phyloP scores from a whole-genome alignment of 1,139 yeast species.

The Blastobotrys apis region DNA sequence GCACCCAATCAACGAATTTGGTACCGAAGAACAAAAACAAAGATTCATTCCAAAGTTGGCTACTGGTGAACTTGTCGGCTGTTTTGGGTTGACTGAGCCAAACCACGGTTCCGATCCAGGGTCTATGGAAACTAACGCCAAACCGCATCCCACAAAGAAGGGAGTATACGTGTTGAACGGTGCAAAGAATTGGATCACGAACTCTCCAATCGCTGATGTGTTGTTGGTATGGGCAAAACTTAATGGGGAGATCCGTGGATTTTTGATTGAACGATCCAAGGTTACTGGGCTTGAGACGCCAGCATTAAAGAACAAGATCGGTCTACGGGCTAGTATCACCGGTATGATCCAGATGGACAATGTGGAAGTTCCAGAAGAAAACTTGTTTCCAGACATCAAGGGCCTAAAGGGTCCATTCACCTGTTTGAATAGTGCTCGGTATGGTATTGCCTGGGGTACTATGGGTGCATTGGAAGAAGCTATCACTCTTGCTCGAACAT shows the following conservation, averaged over 20 bases:
- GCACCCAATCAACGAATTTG: conserved; percentile 42
- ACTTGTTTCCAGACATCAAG: conserved; percentile 38
- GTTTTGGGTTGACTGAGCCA: conserved; percentile 45
- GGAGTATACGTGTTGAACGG: conserved; percentile 42
- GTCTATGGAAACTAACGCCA: conserved; percentile 43
- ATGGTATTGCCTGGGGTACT: conserved; percentile 45
- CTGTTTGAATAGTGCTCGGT: conserved; percentile 43
- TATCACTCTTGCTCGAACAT: conserved; percentile 37
- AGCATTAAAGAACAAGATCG: conserved; percentile 38
- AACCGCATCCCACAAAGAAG: conserved; percentile 40
- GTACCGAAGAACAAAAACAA: conserved; percentile 42
- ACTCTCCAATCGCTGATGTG: conserved; percentile 45
- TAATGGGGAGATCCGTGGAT: conserved; percentile 43
- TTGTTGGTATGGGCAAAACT: conserved; percentile 44
- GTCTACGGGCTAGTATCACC: conserved; percentile 43
- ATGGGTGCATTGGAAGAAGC: conserved; percentile 45
- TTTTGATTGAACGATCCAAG: conserved; percentile 38
- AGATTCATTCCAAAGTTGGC: conserved; percentile 41
- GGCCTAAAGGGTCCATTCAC: conserved; percentile 46
- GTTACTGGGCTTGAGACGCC: conserved; percentile 40
- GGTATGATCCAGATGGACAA: conserved; percentile 45
- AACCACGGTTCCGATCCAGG: conserved; percentile 46
- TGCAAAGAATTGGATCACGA: conserved; percentile 45
- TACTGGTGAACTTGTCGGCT: conserved; percentile 42
- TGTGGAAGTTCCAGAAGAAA: conserved; percentile 43